phyloP scores from a whole-genome alignment of 75 land plant species.

The Chamaecyparis obtusa region DNA sequence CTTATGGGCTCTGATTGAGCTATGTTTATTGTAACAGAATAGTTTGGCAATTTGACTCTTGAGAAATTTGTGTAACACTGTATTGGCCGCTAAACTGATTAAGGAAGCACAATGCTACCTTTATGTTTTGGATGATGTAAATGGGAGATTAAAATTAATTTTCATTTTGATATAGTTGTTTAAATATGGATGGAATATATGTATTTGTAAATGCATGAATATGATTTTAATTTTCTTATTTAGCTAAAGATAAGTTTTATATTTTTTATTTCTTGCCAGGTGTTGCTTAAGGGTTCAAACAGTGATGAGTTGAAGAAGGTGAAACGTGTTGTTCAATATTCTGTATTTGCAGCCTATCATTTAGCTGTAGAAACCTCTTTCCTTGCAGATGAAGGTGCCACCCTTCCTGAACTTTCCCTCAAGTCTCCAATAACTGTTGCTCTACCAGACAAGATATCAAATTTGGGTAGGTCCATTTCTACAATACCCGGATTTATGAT shows the following conservation, averaged over 20 bases:
- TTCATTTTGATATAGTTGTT: not conserved
- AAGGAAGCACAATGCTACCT: not conserved
- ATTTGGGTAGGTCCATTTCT: constrained; percentile 61
- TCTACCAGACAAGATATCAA: constrained; percentile 54
- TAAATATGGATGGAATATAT: not conserved
- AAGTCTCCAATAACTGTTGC: constrained; percentile 72
- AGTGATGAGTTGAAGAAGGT: constrained; percentile 87
- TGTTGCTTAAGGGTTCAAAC: constrained; percentile 79
- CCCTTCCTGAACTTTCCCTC: constrained; percentile 71
- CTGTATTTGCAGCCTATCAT: constrained; percentile 90
- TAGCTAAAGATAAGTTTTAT: not conserved
- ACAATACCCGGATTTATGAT: constrained; percentile 53
- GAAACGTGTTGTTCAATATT: constrained; percentile 75
- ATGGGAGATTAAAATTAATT: not conserved
- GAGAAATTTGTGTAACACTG: not conserved
- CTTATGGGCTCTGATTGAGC: not conserved
- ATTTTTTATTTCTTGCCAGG: constrained; percentile 27
- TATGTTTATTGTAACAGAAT: not conserved
- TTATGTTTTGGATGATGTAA: not conserved
- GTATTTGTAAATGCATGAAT: not conserved
- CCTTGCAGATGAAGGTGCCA: constrained; percentile 96
- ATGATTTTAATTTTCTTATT: not conserved
- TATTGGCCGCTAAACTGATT: not conserved
- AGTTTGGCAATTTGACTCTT: not conserved
- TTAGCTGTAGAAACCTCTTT: constrained; percentile 92